Evolutionary conservation across 306 rosid genomes (phyloP).

Genomic region (Begonia masoniana): DNA sequence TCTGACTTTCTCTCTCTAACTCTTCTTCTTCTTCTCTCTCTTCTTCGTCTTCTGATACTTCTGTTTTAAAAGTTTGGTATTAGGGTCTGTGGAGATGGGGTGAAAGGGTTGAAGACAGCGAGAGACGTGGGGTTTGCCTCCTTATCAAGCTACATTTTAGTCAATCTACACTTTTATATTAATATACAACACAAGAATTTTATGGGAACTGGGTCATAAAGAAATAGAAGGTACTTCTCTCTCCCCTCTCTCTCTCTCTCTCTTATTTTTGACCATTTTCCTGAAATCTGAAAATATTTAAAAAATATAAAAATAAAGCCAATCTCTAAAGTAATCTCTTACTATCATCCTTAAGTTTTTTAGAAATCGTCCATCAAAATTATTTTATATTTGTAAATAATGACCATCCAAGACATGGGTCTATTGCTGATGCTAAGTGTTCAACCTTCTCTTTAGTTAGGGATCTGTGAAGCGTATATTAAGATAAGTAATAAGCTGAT

Average conservation of each 20-base stretch:
- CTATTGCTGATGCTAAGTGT: too few relatives aligned
- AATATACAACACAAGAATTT: conserved; percentile 27
- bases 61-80: not conserved
- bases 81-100: not conserved
- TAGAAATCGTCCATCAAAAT: too few relatives aligned
- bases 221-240: conserved; percentile 12
- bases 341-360: too few relatives aligned
- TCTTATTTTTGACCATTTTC: not conserved
- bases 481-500: too few relatives aligned
- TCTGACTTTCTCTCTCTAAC: not conserved
- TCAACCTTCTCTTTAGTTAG: too few relatives aligned
- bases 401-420: too few relatives aligned
- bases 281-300: not conserved
- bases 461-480: too few relatives aligned
- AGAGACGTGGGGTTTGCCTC: conserved; percentile 67
- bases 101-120: conserved; percentile 24
- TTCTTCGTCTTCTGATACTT: conserved; percentile 4
- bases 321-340: too few relatives aligned
- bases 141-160: conserved; percentile 56
- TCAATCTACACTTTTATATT: conserved; percentile 46
- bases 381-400: too few relatives aligned
- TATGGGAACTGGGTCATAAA: conserved; percentile 37
- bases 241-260: not conserved
- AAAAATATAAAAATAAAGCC: too few relatives aligned
- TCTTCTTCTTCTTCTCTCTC: not conserved